Evolutionary conservation across 331 rosid species (phyloP).

Genomic region (Acacia concinna): DNA sequence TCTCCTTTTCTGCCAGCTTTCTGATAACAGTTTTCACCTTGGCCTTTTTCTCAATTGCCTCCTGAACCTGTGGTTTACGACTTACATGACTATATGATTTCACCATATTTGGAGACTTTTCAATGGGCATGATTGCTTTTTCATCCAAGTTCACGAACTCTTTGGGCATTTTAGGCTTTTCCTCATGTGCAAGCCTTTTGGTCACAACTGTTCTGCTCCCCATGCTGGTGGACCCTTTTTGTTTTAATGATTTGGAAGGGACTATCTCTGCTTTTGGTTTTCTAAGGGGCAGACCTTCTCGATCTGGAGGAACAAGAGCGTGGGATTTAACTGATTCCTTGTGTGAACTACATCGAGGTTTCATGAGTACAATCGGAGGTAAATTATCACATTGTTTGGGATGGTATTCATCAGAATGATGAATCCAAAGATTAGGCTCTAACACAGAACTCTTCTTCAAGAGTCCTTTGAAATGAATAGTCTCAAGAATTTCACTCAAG

Average conservation of each 20-base stretch:
- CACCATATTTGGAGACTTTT: constrained; percentile 46
- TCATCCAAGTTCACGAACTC: constrained; percentile 41
- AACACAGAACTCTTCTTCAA: constrained; percentile 41
- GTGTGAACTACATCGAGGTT: constrained; percentile 52
- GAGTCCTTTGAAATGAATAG: constrained; percentile 62
- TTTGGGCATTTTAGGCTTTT: constrained; percentile 30
- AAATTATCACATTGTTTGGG: constrained; percentile 34
- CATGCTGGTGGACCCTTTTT: constrained; percentile 37
- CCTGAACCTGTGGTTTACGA: constrained; percentile 46
- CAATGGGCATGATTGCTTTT: constrained; percentile 47
- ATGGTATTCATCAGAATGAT: constrained; percentile 27
- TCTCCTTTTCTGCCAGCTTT: constrained; percentile 50
- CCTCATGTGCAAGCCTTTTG: constrained; percentile 42
- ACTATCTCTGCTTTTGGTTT: constrained; percentile 45
- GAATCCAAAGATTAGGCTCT: constrained; percentile 38
- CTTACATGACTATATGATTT: constrained; percentile 38
- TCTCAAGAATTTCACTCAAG: constrained; percentile 71
- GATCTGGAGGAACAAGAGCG: constrained; percentile 36
- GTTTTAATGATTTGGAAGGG: constrained; percentile 36
- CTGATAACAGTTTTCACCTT: constrained; percentile 38
- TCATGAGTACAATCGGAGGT: constrained; percentile 77
- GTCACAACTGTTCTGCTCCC: constrained; percentile 36
- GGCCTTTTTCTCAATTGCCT: constrained; percentile 47
- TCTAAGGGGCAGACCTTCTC: constrained; percentile 34
- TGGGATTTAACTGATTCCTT: constrained; percentile 26